Percentiles rank a stretch among this genome's conserved stretches.
Evolutionary conservation across 2,329 filamentous ascomycete genomes (phyloP).

Genomic region (Pseudogymnoascus sp.): DNA sequence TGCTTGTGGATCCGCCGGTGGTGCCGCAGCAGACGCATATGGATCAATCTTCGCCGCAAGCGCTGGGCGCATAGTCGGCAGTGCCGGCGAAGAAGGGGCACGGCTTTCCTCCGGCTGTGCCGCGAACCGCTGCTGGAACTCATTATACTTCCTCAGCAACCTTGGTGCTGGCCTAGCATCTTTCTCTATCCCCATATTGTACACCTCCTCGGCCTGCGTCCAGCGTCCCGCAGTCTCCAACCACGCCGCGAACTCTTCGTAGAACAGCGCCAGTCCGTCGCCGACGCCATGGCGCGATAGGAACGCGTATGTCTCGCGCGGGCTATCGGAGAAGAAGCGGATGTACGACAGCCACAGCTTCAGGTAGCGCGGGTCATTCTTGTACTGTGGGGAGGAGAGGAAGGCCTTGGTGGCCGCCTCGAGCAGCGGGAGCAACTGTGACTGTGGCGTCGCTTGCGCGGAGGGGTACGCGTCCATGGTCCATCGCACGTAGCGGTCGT

Average conservation of each 20-base stretch:
- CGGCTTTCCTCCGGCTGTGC: slow-evolving; percentile 52
- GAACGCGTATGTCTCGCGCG: slow-evolving; percentile 87
- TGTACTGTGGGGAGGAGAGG: slow-evolving; percentile 78
- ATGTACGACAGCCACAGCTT: slow-evolving; percentile 95
- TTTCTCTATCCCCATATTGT: slow-evolving; percentile 78
- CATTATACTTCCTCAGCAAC: slow-evolving; percentile 79
- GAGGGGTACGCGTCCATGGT: slow-evolving; percentile 91
- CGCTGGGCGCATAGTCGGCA: slow-evolving; percentile 75
- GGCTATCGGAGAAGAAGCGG: slow-evolving; percentile 83
- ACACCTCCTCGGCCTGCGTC: slow-evolving; percentile 90
- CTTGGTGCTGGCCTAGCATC: slow-evolving; percentile 78
- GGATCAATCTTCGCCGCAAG: slow-evolving; percentile 81
- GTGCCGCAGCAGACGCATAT: slow-evolving; percentile 53
- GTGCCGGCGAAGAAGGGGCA: slow-evolving; percentile 76
- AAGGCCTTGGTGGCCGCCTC: slow-evolving; percentile 92
- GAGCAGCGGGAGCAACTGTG: slow-evolving; percentile 79
- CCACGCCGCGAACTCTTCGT: slow-evolving; percentile 95
- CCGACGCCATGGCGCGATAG: slow-evolving; percentile 83
- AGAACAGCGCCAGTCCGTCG: slow-evolving; percentile 81
- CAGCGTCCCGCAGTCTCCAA: slow-evolving; percentile 77
- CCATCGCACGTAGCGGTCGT: slow-evolving; percentile 96
- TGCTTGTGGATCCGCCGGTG: slow-evolving; percentile 54
- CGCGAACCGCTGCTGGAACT: slow-evolving; percentile 78
- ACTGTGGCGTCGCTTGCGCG: slow-evolving; percentile 82
- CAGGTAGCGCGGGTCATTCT: slow-evolving; percentile 88